These are phyloP conservation scores for Rhodamnia argentea DNA, from an alignment of 345 rosid genomes.

Conservation along the genomic window DNA sequence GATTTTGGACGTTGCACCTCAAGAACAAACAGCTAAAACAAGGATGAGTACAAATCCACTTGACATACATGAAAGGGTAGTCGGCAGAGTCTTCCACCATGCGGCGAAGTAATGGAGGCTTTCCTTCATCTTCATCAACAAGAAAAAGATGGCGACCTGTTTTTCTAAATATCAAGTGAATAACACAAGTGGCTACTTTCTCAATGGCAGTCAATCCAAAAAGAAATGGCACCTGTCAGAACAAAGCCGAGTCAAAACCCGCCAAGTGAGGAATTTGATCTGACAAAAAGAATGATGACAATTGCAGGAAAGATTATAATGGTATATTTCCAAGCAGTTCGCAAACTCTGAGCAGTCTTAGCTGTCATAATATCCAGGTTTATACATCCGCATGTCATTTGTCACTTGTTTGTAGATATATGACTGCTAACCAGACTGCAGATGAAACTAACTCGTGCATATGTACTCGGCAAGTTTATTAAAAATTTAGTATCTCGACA, in stretches of 20 bases:
- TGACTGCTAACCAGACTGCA: neutral
- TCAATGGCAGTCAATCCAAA: slow-evolving; percentile 88
- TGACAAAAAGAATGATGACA: neutral
- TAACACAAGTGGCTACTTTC: slow-evolving; percentile 68
- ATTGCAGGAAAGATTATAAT: neutral
- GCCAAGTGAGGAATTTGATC: neutral
- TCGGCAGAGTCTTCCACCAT: slow-evolving; percentile 64
- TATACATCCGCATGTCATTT: neutral
- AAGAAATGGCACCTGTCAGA: slow-evolving; percentile 88
- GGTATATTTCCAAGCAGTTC: neutral
- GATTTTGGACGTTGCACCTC: neutral
- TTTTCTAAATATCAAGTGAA: slow-evolving; percentile 92
- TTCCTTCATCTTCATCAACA: slow-evolving; percentile 71
- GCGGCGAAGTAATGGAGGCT: slow-evolving; percentile 71
- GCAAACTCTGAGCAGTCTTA: neutral
- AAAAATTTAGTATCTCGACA: neutral
- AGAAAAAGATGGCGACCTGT: slow-evolving; percentile 95
- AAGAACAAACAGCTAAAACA: neutral
- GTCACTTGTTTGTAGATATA: neutral
- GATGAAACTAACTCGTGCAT: neutral
- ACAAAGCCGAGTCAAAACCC: slow-evolving; percentile 1
- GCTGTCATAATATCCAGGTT: neutral
- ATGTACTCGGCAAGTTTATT: neutral
- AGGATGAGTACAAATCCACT: neutral
- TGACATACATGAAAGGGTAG: slow-evolving; percentile 60